Evolutionary conservation across 352 stramenopile genomes (phyloP), one percentile per base, ranked within the genome.

Genomic region (Globisporangium paroecandrum): DNA sequence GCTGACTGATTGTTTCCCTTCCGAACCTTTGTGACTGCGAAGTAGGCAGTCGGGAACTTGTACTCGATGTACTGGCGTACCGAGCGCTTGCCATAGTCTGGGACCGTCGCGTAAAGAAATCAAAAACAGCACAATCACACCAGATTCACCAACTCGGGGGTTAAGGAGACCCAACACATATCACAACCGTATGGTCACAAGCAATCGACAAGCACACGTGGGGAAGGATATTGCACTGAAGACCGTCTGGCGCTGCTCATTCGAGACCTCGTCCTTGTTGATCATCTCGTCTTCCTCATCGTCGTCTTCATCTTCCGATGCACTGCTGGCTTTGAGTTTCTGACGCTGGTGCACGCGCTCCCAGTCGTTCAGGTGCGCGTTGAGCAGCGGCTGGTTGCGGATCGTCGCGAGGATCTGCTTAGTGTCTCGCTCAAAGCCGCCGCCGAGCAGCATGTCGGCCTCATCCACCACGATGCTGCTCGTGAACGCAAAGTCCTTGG

Each of bases 331-430:
- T 46, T 25, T 25, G 43, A 46, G 8, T 55, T 36, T 73, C 49
- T 22, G 10, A 4, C 58, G 32, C 15, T n/a, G 29, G n/a, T 51
- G 64, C 27, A 46, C 41, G 62, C 73, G 64, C 9, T 62, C 65
- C 46, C 72, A 65, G 49, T 71, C 57, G 62, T 91, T 93, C 18
- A 89, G 66, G 22, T 78, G 63, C 3, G 76, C 58, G 5, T 67
- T 65, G 25, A 85, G 64, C 58, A 93, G 66, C n/a, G 83, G 76
- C 58, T 93, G 85, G 60, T 93, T 94, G 34, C 83, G 82, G 67
- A 94, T 92, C 27, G 83, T 90, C 49, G 83, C 84, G 32, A 93
- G 69, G 64, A 94, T 83, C 69, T 92, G 84, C 73, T 94, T 94
- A 24, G 85, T 91, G 66, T 93, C 82, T 38, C 79, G 79, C 65